These are phyloP conservation scores for Elsinoe necatrix DNA, from an alignment of 2,329 filamentous ascomycete species.

Conservation along the genomic window DNA sequence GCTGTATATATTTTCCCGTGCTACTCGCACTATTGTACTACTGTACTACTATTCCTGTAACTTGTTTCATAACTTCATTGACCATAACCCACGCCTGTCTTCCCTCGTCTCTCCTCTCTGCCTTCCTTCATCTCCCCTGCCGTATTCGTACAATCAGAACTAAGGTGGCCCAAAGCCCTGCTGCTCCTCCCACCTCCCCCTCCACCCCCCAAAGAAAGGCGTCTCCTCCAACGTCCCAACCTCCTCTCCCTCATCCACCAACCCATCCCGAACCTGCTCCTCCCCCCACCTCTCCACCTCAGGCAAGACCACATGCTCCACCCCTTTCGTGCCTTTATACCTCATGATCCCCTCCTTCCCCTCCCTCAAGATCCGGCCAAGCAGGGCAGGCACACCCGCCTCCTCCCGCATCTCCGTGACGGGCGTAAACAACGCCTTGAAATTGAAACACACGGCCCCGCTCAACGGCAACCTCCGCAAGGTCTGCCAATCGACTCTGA, in stretches of 20 bases:
- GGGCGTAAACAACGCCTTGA: constrained; percentile 77
- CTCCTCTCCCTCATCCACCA: constrained; percentile 56
- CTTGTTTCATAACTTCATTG: not conserved
- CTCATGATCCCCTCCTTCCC: constrained; percentile 64
- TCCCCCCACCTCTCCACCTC: constrained; percentile 53
- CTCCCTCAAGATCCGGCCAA: constrained; percentile 60
- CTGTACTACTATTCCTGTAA: not conserved
- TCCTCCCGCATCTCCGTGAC: constrained; percentile 62
- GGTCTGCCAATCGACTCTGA: constrained; percentile 85
- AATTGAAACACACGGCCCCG: constrained; percentile 72
- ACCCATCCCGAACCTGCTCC: constrained; percentile 57
- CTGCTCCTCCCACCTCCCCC: constrained; percentile 60
- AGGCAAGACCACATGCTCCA: constrained; percentile 63
- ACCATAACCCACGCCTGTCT: no score
- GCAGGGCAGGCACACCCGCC: constrained; percentile 59
- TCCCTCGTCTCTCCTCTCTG: not conserved
- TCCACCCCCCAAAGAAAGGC: constrained; percentile 70
- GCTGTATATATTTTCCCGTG: not conserved
- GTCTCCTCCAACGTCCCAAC: constrained; percentile 62
- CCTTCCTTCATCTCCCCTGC: constrained; percentile 24
- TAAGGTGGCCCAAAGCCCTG: constrained; percentile 47
- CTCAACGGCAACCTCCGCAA: constrained; percentile 69
- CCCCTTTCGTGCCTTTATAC: constrained; percentile 77
- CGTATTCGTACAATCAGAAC: no score
- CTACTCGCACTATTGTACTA: constrained; percentile 10